Conservation (phyloP, 805 yeast genomes). For the Scheffersomyces amazonensis region DNA sequence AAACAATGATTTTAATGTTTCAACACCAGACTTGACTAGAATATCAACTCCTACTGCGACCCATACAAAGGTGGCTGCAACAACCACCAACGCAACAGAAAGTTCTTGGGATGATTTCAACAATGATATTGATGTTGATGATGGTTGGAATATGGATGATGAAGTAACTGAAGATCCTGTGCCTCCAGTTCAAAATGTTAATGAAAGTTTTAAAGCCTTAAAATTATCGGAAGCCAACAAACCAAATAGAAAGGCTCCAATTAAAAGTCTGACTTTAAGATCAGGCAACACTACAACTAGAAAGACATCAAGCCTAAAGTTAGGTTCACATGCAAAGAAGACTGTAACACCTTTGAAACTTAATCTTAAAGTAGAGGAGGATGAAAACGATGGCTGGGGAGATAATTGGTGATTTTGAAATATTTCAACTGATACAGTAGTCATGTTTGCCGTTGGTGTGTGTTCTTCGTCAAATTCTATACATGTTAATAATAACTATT, state of each 20-base stretch:
- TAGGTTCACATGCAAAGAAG: slow-evolving; percentile 13
- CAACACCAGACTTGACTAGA: slow-evolving; percentile 35
- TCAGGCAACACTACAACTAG: neutral
- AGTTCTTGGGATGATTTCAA: slow-evolving; percentile 15
- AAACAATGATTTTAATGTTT: slow-evolving; percentile 32
- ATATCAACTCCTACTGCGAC: slow-evolving; percentile 21
- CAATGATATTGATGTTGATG: slow-evolving; percentile 17
- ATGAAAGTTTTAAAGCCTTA: neutral
- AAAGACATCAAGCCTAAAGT: slow-evolving; percentile 16
- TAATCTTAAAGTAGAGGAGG: slow-evolving; percentile 20
- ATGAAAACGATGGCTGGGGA: slow-evolving; percentile 33
- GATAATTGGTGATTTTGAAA: slow-evolving; percentile 23
- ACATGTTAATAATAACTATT: no score
- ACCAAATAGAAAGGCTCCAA: slow-evolving; percentile 1
- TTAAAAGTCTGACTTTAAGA: neutral
- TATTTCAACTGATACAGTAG: neutral
- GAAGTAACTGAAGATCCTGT: slow-evolving; percentile 6
- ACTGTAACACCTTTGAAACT: slow-evolving; percentile 21
- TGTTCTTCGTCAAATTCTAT: no score
- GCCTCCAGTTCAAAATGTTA: neutral
- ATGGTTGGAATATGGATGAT: slow-evolving; percentile 19
- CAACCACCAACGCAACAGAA: slow-evolving; percentile 4
- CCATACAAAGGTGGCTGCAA: neutral
- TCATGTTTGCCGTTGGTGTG: no score
- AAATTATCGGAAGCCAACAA: neutral